Evolutionary conservation across 2,329 filamentous ascomycete species (phyloP).

Genomic region (Fusarium floridanum): DNA sequence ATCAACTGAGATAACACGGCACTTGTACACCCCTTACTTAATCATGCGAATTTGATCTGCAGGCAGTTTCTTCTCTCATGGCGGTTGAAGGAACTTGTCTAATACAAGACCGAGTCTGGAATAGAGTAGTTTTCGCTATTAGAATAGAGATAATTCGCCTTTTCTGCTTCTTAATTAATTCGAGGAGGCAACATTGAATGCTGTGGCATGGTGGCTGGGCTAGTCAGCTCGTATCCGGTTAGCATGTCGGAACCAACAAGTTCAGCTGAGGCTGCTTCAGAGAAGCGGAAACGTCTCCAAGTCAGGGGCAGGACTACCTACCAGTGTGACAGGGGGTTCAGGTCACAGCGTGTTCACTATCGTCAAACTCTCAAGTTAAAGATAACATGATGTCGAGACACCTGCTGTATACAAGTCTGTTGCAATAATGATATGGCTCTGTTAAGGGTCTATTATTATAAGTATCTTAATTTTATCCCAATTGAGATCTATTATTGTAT

Average conservation of each 20-base stretch:
- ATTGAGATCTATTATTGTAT: too few relatives aligned
- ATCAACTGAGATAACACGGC: too few relatives aligned
- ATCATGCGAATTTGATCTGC: too few relatives aligned
- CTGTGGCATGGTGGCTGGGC: neutral
- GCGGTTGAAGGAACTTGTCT: neutral
- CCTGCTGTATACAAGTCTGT: too few relatives aligned
- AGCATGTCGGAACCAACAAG: neutral
- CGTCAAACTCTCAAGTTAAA: too few relatives aligned
- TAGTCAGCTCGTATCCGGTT: neutral
- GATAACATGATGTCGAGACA: too few relatives aligned
- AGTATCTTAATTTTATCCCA: too few relatives aligned
- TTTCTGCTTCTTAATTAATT: neutral
- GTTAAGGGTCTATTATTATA: too few relatives aligned
- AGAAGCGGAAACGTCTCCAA: neutral
- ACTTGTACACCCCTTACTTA: too few relatives aligned
- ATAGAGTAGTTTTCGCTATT: neutral
- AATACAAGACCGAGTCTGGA: neutral
- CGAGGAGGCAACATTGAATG: neutral
- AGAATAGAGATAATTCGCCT: neutral
- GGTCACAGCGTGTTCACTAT: too few relatives aligned
- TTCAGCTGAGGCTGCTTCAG: neutral
- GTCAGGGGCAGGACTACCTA: neutral
- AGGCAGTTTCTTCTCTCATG: neutral
- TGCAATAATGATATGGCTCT: too few relatives aligned
- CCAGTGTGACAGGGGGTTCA: too few relatives aligned